These are phyloP conservation scores for Monosiga brevicollis DNA, from an alignment of 78 protist genomes.

Conservation along the genomic window DNA sequence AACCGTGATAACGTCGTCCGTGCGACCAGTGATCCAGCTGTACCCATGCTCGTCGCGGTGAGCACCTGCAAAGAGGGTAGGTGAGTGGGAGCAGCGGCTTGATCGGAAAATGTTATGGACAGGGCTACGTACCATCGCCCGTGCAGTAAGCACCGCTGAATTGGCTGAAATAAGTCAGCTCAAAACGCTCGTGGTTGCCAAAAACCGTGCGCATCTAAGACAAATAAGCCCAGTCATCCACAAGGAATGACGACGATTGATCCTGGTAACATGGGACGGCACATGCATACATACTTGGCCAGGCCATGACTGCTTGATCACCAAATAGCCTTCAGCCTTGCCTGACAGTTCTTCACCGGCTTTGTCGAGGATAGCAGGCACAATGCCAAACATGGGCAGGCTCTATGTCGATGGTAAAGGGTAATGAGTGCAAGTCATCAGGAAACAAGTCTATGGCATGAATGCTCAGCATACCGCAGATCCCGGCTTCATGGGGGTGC, in stretches of 20 bases:
- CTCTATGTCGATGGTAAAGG: no score
- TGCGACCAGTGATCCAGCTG: slow-evolving; percentile 66
- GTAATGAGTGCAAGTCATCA: no score
- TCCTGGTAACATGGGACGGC: no score
- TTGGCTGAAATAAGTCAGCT: neutral
- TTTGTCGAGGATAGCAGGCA: slow-evolving; percentile 60
- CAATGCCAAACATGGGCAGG: slow-evolving; percentile 91
- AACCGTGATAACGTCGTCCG: slow-evolving; percentile 61
- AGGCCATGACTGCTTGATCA: slow-evolving; percentile 5
- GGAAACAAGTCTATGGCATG: no score
- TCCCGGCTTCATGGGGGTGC: slow-evolving; percentile 83
- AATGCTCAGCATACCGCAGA: no score
- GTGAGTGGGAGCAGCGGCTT: neutral
- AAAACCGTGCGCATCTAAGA: slow-evolving; percentile 31
- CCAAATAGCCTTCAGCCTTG: slow-evolving; percentile 37
- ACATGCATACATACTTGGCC: neutral
- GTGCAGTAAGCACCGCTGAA: slow-evolving; percentile 26
- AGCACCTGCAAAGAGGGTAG: no score
- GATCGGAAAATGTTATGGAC: neutral
- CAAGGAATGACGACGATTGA: no score
- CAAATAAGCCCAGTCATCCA: no score
- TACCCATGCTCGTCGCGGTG: slow-evolving; percentile 28
- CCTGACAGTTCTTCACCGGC: slow-evolving; percentile 11
- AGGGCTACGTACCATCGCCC: slow-evolving; percentile 40
- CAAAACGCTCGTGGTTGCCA: slow-evolving; percentile 21